Evolutionary conservation across 208 protist genomes (phyloP).

Genomic region (Kentomonas sorsogonicus): DNA sequence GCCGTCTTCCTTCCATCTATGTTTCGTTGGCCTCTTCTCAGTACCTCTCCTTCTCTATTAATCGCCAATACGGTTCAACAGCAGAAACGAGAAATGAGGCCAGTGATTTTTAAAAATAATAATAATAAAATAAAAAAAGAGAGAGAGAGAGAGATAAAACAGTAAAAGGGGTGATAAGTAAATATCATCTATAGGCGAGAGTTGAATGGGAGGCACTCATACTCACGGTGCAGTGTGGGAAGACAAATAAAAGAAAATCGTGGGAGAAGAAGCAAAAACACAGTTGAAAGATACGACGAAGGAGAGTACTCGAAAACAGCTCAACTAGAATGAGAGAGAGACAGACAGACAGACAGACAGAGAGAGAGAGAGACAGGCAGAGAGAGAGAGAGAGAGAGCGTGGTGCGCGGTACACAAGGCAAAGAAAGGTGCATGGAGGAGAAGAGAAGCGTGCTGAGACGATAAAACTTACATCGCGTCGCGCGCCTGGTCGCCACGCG

Average conservation of each 20-base stretch:
- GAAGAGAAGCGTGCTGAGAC: background rate
- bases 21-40: too few relatives aligned
- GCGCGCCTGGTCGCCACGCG: constrained; percentile 73
- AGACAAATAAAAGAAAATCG: background rate
- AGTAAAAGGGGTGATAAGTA: background rate
- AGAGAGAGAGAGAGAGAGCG: too few relatives aligned
- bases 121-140: constrained; percentile 20
- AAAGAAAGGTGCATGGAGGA: background rate
- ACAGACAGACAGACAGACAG: too few relatives aligned
- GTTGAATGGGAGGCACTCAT: background rate
- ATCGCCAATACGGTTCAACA: too few relatives aligned
- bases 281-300: too few relatives aligned
- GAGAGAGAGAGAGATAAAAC: constrained; percentile 10
- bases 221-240: background rate
- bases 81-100: too few relatives aligned
- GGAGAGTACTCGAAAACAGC: too few relatives aligned
- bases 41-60: too few relatives aligned
- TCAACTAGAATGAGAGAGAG: too few relatives aligned
- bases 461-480: constrained; percentile 51
- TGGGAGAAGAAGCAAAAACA: background rate
- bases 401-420: background rate
- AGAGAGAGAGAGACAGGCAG: too few relatives aligned
- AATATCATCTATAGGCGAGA: background rate
- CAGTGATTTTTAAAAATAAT: constrained; percentile 9
- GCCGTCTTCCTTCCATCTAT: too few relatives aligned